Conservation (phyloP, 1,284 basidiomycete genomes). For the Dichomitus squalens region DNA sequence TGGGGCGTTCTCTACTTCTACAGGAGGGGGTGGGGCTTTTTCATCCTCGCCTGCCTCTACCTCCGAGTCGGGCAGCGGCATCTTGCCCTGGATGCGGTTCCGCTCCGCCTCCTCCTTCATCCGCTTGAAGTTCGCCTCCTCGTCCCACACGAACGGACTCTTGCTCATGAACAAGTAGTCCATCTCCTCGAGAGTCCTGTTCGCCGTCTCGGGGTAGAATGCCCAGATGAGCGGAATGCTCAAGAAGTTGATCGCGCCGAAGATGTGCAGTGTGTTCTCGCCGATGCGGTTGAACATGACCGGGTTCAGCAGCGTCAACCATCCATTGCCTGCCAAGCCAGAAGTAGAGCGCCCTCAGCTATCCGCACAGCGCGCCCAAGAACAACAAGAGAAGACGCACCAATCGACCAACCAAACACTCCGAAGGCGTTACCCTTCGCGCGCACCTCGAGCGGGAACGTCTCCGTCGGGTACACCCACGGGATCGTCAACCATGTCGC, state of each 20-base stretch:
- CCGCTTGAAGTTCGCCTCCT: conserved; percentile 39
- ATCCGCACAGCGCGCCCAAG: background rate
- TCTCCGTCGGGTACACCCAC: conserved; percentile 46
- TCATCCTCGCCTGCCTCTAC: too few species aligned
- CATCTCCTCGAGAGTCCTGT: conserved; percentile 55
- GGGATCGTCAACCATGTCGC: conserved; percentile 65
- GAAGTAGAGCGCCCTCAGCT: background rate
- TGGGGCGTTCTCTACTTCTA: background rate
- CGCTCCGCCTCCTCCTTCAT: conserved; percentile 32
- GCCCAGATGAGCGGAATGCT: conserved; percentile 51
- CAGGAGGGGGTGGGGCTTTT: background rate
- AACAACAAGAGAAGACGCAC: conserved; percentile 37
- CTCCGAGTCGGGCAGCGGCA: conserved; percentile 5
- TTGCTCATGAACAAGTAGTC: conserved; percentile 49
- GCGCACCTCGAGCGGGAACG: conserved; percentile 66
- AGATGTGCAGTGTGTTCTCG: conserved; percentile 47
- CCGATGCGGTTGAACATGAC: conserved; percentile 39
- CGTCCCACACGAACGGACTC: conserved; percentile 49
- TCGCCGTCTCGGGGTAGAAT: conserved; percentile 55
- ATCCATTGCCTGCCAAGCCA: conserved; percentile 28
- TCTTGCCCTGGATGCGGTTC: conserved; percentile 14
- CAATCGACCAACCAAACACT: conserved; percentile 53
- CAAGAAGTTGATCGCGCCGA: conserved; percentile 49
- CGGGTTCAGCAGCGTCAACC: conserved; percentile 39
- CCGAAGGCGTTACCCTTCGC: conserved; percentile 59